phyloP scores from a whole-genome alignment of 2,329 filamentous ascomycete species.

The Xylariaceae sp. region DNA sequence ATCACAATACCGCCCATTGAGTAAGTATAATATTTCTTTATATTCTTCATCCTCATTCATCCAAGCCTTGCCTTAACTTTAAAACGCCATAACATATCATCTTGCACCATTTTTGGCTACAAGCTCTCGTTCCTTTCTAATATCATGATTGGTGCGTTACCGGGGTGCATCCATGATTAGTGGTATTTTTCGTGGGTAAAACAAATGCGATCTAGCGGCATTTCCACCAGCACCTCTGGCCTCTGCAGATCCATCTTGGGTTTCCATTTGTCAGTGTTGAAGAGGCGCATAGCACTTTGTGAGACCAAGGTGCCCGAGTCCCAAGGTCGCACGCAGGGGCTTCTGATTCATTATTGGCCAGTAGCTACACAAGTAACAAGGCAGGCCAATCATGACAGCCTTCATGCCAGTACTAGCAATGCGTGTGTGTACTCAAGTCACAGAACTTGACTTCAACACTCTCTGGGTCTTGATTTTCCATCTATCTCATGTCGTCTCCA shows the following conservation, averaged over 20 bases:
- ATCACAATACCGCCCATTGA: slow-evolving; percentile 21
- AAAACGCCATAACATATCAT: not conserved
- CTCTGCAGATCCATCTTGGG: not conserved
- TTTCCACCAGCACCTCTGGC: not conserved
- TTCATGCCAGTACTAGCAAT: slow-evolving; percentile 6
- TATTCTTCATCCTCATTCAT: not conserved
- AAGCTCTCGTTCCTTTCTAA: not conserved
- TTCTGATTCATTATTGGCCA: slow-evolving; percentile 11
- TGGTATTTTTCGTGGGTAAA: not conserved
- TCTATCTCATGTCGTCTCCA: not conserved
- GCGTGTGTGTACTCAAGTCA: slow-evolving; percentile 9
- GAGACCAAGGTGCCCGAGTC: not conserved
- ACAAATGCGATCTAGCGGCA: not conserved
- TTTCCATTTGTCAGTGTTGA: slow-evolving; percentile 5
- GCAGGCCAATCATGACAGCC: slow-evolving; percentile 17
- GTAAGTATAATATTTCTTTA: slow-evolving; percentile 17
- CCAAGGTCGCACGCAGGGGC: slow-evolving; percentile 12
- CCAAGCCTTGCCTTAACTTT: not conserved
- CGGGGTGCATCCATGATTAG: not conserved
- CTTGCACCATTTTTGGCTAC: not conserved
- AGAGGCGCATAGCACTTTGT: slow-evolving; percentile 4
- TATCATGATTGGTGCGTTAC: not conserved
- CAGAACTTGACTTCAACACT: not conserved
- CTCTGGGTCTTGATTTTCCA: not conserved
- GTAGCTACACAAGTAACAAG: slow-evolving; percentile 11